Evolutionary conservation across 768 basidiomycete species (phyloP).

Genomic region (Leccinum arenicola): DNA sequence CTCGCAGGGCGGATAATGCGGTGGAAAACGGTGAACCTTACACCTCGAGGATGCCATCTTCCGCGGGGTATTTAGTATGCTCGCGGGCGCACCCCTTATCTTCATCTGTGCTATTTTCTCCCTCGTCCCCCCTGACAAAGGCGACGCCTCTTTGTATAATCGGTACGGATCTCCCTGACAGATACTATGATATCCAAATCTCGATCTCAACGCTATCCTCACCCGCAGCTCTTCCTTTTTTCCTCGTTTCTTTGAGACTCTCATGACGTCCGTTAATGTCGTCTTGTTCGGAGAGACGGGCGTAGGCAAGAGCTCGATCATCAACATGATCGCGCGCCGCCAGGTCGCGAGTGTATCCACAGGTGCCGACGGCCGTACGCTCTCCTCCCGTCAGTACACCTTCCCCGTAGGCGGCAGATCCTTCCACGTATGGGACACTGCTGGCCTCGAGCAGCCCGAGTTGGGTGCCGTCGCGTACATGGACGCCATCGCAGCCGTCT

Average conservation of each 20-base stretch:
- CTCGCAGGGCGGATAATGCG: background rate
- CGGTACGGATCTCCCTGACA: background rate
- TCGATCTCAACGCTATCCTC: background rate
- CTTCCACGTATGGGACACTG: constrained; percentile 32
- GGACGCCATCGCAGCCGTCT: constrained; percentile 25
- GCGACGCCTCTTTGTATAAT: background rate
- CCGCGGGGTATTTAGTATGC: constrained; percentile 3
- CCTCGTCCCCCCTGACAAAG: background rate
- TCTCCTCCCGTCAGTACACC: constrained; percentile 26
- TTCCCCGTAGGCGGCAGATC: constrained; percentile 15
- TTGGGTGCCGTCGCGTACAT: constrained; percentile 21
- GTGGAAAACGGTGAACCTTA: background rate
- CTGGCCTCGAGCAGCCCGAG: constrained; percentile 29
- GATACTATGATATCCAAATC: background rate
- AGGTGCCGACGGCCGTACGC: constrained; percentile 33
- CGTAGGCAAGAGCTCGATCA: constrained; percentile 30
- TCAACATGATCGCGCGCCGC: constrained; percentile 28
- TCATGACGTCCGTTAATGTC: constrained; percentile 31
- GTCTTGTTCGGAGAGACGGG: constrained; percentile 45
- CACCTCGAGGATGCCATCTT: background rate
- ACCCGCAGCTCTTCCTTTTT: background rate
- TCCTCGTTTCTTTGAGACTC: background rate
- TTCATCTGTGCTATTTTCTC: background rate
- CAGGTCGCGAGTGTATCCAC: constrained; percentile 19
- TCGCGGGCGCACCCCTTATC: background rate